A percentile compares a stretch with the other conserved stretches of the same genome.
Conservation (phyloP, 2,329 filamentous ascomycete species). For the Beauveria australis region DNA sequence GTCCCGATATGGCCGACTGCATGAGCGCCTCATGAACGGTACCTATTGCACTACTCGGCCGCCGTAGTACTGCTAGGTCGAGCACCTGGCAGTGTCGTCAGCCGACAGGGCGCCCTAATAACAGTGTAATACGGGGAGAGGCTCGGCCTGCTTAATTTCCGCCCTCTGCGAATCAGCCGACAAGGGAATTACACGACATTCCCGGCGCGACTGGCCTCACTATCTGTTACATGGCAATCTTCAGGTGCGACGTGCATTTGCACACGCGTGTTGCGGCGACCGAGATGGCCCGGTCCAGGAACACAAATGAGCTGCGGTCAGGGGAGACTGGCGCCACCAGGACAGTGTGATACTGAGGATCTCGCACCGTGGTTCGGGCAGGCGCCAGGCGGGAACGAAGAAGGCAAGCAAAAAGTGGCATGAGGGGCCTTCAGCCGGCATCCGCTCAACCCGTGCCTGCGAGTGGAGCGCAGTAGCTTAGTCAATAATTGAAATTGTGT, state of each 20-base stretch:
- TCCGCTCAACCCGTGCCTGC: not conserved
- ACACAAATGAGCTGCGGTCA: not conserved
- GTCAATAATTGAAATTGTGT: slow-evolving; percentile 2
- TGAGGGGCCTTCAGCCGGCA: not conserved
- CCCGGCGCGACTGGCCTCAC: slow-evolving; percentile 3
- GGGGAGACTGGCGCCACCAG: not conserved
- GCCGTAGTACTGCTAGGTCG: not conserved
- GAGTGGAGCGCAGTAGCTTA: slow-evolving; percentile 3
- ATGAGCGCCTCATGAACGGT: not conserved
- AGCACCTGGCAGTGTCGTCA: not conserved
- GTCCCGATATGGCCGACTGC: not conserved
- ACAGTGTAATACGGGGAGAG: not conserved
- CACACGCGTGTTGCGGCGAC: not conserved
- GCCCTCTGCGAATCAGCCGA: not conserved
- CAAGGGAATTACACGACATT: slow-evolving; percentile 3
- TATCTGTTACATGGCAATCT: not conserved
- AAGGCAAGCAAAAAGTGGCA: slow-evolving; percentile 3
- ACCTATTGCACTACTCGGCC: not conserved
- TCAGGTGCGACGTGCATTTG: not conserved
- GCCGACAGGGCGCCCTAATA: not conserved
- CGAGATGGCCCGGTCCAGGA: not conserved
- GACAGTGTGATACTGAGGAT: not conserved
- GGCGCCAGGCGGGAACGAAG: not conserved
- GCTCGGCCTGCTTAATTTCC: not conserved
- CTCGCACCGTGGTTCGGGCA: not conserved